Percentiles rank a stretch among this genome's conserved stretches.
Conservation (phyloP, 2,329 filamentous ascomycete genomes). For the Byssochlamys sp. region DNA sequence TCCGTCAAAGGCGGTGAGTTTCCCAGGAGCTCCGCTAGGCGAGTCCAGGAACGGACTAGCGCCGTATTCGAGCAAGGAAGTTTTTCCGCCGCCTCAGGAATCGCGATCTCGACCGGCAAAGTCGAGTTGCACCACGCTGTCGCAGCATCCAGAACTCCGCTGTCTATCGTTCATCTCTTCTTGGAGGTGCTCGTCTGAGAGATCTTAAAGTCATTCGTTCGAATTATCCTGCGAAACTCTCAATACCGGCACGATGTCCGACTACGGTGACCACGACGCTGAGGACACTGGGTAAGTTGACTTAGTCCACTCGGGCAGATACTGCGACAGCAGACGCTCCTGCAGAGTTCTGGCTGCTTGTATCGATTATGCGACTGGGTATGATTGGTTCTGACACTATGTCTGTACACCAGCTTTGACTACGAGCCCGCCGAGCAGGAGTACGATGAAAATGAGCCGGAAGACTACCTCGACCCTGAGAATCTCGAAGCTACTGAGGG, state of each 20-base stretch:
- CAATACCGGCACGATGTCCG: constrained; percentile 52
- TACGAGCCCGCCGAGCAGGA: constrained; percentile 51
- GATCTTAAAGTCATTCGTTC: constrained; percentile 6
- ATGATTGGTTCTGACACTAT: constrained; percentile 17
- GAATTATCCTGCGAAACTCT: constrained; percentile 1
- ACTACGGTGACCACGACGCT: constrained; percentile 59
- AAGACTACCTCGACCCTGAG: constrained; percentile 49
- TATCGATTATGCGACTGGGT: constrained; percentile 7
- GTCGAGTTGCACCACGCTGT: not conserved
- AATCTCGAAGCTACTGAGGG: constrained; percentile 46
- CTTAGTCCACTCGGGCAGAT: not conserved
- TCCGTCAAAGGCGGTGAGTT: constrained; percentile 20
- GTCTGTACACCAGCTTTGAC: constrained; percentile 29
- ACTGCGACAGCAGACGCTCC: not conserved
- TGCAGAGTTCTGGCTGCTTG: not conserved
- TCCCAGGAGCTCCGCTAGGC: not conserved
- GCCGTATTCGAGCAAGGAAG: constrained; percentile 13
- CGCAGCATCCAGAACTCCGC: constrained; percentile 3
- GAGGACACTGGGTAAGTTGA: constrained; percentile 48
- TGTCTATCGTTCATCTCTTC: constrained; percentile 5
- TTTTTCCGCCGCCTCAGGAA: constrained; percentile 26
- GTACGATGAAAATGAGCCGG: constrained; percentile 59
- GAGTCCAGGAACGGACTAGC: constrained; percentile 17
- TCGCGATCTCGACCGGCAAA: constrained; percentile 14
- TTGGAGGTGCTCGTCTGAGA: not conserved